phyloP scores from a whole-genome alignment of 768 basidiomycete genomes.

The Xanthoconium purpureum region DNA sequence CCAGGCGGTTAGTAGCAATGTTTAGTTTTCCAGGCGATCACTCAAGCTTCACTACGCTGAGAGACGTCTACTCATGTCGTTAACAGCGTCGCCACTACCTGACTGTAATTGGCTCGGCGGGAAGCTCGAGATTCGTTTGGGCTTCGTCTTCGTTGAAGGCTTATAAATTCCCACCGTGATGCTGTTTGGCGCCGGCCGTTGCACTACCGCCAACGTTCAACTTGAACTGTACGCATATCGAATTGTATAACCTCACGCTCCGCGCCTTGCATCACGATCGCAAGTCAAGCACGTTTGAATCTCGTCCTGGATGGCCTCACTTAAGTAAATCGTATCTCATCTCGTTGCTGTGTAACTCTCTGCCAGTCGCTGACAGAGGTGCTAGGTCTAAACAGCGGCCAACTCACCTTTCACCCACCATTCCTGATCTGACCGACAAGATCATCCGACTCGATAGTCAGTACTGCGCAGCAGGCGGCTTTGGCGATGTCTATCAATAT shows the following conservation, averaged over 20 bases:
- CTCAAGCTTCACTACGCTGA: too few relatives aligned
- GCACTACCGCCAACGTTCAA: too few relatives aligned
- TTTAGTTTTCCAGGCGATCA: too few relatives aligned
- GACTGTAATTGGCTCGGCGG: too few relatives aligned
- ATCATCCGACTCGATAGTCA: background rate
- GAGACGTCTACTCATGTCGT: too few relatives aligned
- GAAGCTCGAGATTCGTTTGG: too few relatives aligned
- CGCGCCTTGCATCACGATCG: background rate
- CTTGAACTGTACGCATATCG: too few relatives aligned
- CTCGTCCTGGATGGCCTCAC: background rate
- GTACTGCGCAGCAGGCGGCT: background rate
- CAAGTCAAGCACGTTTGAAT: background rate
- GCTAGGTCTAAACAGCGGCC: background rate
- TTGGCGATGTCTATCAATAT: background rate
- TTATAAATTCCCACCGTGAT: background rate
- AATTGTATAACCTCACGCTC: background rate
- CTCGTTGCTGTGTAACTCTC: background rate
- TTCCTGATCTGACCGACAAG: background rate
- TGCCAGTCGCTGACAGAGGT: background rate
- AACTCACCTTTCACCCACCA: background rate
- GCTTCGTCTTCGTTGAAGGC: too few relatives aligned
- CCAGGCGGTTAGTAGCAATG: too few relatives aligned
- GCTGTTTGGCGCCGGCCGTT: background rate
- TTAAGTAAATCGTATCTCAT: background rate
- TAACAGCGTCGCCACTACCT: too few relatives aligned